phyloP scores from a whole-genome alignment of 169 alveolate genomes.

The Plasmodium knowlesi region DNA sequence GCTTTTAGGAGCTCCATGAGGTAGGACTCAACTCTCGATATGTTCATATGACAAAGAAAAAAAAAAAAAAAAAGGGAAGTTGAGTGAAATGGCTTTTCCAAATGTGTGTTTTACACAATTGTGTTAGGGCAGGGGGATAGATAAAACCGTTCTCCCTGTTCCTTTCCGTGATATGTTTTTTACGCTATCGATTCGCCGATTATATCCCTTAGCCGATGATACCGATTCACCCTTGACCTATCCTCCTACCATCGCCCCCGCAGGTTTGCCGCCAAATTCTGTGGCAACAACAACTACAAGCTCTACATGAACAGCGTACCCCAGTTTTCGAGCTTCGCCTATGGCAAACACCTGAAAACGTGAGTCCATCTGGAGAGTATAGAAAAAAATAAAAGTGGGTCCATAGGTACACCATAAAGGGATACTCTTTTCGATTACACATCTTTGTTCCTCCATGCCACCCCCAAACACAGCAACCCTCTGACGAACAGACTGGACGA shows the following conservation, averaged over 20 bases:
- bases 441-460: background rate
- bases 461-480: conserved; percentile 28
- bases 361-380: background rate
- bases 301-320: conserved; percentile 74
- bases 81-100: background rate
- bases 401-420: background rate
- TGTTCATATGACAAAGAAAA: background rate
- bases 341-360: conserved; percentile 73
- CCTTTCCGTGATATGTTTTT: background rate
- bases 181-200: background rate
- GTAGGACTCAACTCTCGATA: background rate
- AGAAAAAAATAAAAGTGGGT: background rate
- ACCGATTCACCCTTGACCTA: background rate
- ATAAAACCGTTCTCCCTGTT: background rate
- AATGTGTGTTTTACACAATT: background rate
- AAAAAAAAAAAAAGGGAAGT: background rate
- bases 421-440: background rate
- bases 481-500: conserved; percentile 73
- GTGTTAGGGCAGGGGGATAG: background rate
- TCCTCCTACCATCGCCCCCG: background rate
- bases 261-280: conserved; percentile 64
- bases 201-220: background rate
- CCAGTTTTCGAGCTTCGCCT: conserved; percentile 66
- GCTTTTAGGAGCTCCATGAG: conserved; percentile 70
- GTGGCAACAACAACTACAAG: conserved; percentile 38